Conservation (phyloP, 1,284 basidiomycete species). For the Trichosporon coremiiforme region DNA sequence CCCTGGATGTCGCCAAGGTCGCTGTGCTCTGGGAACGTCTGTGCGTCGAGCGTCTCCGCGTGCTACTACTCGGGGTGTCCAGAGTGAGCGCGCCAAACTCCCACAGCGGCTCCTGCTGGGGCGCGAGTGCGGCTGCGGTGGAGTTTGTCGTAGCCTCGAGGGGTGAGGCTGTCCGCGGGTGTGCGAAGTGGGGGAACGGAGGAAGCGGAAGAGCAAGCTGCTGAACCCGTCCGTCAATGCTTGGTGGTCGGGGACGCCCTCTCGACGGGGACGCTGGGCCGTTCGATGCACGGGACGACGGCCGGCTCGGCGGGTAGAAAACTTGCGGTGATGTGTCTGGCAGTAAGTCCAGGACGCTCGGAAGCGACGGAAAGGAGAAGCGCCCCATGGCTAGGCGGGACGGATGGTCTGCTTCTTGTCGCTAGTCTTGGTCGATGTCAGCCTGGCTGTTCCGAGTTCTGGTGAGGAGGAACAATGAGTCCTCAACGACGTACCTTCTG, state of each 20-base stretch:
- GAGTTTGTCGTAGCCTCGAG: background rate
- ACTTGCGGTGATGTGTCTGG: slow-evolving; percentile 16
- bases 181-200: slow-evolving; percentile 1
- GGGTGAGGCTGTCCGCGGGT: slow-evolving; percentile 10
- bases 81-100: slow-evolving; percentile 11
- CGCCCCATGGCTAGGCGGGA: slow-evolving; percentile 9
- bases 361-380: slow-evolving; percentile 19
- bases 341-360: background rate
- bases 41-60: slow-evolving; percentile 6
- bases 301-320: slow-evolving; percentile 4
- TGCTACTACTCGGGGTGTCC: background rate
- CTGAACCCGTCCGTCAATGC: background rate
- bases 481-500: background rate
- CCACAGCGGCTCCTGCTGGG: slow-evolving; percentile 12
- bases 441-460: background rate
- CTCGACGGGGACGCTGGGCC: background rate
- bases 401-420: background rate
- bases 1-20: slow-evolving; percentile 11
- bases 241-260: background rate
- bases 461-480: too few species aligned
- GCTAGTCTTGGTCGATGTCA: background rate
- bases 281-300: slow-evolving; percentile 7
- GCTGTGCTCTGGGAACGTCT: slow-evolving; percentile 12
- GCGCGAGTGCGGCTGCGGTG: slow-evolving; percentile 1
- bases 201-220: background rate